phyloP scores from a whole-genome alignment of 306 rosid species.

The Notholithocarpus densiflorus region DNA sequence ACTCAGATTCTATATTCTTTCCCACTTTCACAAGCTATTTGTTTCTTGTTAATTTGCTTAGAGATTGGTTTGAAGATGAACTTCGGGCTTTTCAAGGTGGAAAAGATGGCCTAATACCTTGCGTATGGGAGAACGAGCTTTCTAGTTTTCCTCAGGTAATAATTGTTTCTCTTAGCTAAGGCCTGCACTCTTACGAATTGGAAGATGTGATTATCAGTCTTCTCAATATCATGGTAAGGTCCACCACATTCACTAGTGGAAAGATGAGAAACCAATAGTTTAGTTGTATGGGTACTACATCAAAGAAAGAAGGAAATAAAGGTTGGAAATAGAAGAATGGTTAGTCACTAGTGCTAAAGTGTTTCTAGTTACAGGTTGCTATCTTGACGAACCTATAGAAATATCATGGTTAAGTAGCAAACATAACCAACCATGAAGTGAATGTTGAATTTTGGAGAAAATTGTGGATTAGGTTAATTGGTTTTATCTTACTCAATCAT shows the following conservation, averaged over 20 bases:
- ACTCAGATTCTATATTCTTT: not conserved
- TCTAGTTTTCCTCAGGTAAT: constrained; percentile 91
- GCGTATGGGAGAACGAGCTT: constrained; percentile 85
- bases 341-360: not conserved
- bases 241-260: not conserved
- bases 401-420: not conserved
- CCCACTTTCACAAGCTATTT: not conserved
- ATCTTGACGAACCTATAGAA: not conserved
- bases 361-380: not conserved
- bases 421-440: not conserved
- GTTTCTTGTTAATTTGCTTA: constrained; percentile 29
- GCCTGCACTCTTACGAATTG: not conserved
- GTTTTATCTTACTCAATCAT: too few relatives aligned
- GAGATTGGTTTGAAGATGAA: constrained; percentile 99
- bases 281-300: not conserved
- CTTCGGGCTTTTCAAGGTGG: constrained; percentile 98
- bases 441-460: too few relatives aligned
- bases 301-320: not conserved
- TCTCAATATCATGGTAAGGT: not conserved
- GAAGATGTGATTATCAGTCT: not conserved
- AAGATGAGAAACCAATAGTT: not conserved
- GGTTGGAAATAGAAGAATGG: not conserved
- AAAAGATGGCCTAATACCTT: constrained; percentile 83
- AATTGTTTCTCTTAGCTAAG: not conserved
- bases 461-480: too few relatives aligned